phyloP scores from a whole-genome alignment of 352 stramenopile genomes.

The Phytophthora vignae region DNA sequence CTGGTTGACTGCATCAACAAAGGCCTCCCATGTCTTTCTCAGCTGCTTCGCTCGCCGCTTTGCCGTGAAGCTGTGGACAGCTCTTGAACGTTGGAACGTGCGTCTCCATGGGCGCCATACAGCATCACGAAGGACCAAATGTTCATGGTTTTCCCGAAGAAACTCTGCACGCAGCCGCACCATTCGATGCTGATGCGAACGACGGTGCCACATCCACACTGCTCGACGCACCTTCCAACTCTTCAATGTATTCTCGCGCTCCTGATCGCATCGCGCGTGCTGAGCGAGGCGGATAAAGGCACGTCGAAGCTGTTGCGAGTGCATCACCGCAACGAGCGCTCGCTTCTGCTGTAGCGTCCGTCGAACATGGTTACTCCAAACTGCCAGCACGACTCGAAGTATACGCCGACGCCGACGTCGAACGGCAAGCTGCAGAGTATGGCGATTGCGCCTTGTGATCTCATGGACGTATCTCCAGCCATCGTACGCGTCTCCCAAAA shows the following conservation, averaged over 20 bases:
- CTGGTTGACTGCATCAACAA: constrained; percentile 21
- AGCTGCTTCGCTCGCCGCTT: constrained; percentile 4
- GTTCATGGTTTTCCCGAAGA: constrained; percentile 32
- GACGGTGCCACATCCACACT: constrained; percentile 35
- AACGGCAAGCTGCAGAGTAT: constrained; percentile 24
- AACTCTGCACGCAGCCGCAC: constrained; percentile 27
- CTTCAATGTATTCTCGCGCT: constrained; percentile 16
- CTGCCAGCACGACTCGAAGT: constrained; percentile 15
- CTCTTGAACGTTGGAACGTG: constrained; percentile 3
- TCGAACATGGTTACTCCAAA: constrained; percentile 13
- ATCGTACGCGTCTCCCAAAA: constrained; percentile 28
- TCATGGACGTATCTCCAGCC: constrained; percentile 25
- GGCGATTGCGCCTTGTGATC: constrained; percentile 11
- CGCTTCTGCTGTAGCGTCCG: constrained; percentile 5
- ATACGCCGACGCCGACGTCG: constrained; percentile 26
- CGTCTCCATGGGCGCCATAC: constrained; percentile 26
- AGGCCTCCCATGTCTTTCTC: constrained; percentile 18
- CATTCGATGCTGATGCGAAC: constrained; percentile 20
- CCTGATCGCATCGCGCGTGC: neutral
- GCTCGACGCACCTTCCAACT: constrained; percentile 28
- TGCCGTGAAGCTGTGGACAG: constrained; percentile 6
- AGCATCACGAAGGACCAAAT: constrained; percentile 15
- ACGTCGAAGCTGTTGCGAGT: constrained; percentile 16
- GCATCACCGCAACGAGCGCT: constrained; percentile 19
- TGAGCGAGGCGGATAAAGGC: constrained; percentile 17